Base-by-base conservation (phyloP, 2,329 filamentous ascomycete genomes). In the Xylaria arbuscula region DNA sequence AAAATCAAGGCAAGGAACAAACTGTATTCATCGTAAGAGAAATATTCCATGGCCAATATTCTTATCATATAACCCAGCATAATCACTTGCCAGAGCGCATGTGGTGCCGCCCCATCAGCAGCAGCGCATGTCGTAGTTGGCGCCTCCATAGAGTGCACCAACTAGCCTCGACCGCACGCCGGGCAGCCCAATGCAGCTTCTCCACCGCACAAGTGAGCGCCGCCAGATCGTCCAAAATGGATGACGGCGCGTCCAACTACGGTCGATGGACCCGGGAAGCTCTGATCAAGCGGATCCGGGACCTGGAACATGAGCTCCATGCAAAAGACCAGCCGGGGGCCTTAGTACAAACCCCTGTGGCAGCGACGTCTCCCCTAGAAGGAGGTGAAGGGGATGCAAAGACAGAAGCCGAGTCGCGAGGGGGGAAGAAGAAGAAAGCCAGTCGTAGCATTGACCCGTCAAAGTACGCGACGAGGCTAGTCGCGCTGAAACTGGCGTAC, bases 401-500 rank as follows among this genome's bases (percentile, higher is more conserved):
- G 80, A 24, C 82, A 85, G 70, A 83, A 83, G 63, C 19, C 9
- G 54, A 55, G 24, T 51, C 70, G n/a, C 60, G 48, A 13, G 90
- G 22, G 15, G n/a, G n/a, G 45, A 57, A 62, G 69, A 77, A 82
- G 36, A 86, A 85, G 74, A 78, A 78, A 56, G 61, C 70, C 45
- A 73, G 79, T 32, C 83, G 85, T 70, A 83, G 83, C 60, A 90
- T 97, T 76, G 93, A 98, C 78, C 89, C 93, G 0, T 89, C 89
- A 15, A 92, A 89, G 77, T 97, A 98, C 80, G 87, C 88, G 42
- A 97, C 93, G 1, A 89, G 96, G 55, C 89, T 91, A 69, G 92
- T 99, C 71, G 96, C 95, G 8, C 84, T 99, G 67, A 98, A 98
- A 80, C 90, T 99, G 70, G 94, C 96, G 47, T 99, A 99, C 79